phyloP scores from a whole-genome alignment of 768 basidiomycete species.

The Pleurotus salmoneostramineus region DNA sequence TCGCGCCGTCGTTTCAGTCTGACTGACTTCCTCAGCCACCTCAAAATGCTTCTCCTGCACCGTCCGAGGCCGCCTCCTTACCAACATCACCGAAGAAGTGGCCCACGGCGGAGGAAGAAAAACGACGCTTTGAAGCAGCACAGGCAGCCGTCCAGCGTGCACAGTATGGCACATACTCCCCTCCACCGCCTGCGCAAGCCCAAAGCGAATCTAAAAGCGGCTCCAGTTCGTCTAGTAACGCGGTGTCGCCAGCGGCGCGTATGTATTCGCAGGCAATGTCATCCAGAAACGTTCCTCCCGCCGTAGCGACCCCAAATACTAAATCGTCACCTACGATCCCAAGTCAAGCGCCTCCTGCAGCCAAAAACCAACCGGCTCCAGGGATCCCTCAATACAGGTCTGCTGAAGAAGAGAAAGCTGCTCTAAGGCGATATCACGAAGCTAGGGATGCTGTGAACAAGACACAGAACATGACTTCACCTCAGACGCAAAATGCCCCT shows the following conservation, averaged over 20 bases:
- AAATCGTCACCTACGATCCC: not conserved
- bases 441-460: slow-evolving; percentile 70
- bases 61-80: slow-evolving; percentile 14
- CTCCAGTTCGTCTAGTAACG: slow-evolving; percentile 7
- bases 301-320: not conserved
- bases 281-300: slow-evolving; percentile 19
- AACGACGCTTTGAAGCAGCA: slow-evolving; percentile 67
- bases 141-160: slow-evolving; percentile 60
- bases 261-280: slow-evolving; percentile 29
- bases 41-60: slow-evolving; percentile 22
- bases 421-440: slow-evolving; percentile 61
- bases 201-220: slow-evolving; percentile 17
- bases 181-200: slow-evolving; percentile 20
- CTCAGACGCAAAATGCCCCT: not conserved
- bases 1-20: not conserved
- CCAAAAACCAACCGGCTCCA: slow-evolving; percentile 8
- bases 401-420: slow-evolving; percentile 75
- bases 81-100: slow-evolving; percentile 31
- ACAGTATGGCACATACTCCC: slow-evolving; percentile 32
- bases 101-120: slow-evolving; percentile 76
- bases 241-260: slow-evolving; percentile 15
- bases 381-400: slow-evolving; percentile 47
- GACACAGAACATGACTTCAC: slow-evolving; percentile 34
- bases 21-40: not conserved
- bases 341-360: slow-evolving; percentile 16